Evolutionary conservation across 106 monocot species (phyloP), one percentile per base, ranked within the genome.

Genomic region (Allium sativum): DNA sequence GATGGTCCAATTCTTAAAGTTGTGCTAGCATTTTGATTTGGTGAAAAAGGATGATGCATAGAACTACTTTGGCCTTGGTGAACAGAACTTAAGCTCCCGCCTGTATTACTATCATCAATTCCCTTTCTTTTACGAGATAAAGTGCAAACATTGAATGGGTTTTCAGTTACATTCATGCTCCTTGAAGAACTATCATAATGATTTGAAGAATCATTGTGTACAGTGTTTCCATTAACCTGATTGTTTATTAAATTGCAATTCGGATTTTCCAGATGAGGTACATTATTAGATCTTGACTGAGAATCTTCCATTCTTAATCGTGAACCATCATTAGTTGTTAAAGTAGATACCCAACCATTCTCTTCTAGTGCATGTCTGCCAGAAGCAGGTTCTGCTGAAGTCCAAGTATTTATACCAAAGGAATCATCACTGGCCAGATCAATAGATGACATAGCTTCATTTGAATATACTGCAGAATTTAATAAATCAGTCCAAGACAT

Each of bases 111-210:
- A 54, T 62, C 74, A 65, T 80, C 82, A 48, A 74, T 63, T 42
- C 63, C 80, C 68, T 82, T 83, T 62, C 83, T 79, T 69, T 80
- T 82, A 22, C 70, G 69, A 42, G 75, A 70, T 62, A 66, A 31
- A 56, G 73, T 11, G 13, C 48, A 78, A 63, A 52, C 40, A 68
- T 45, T 52, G 50, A 57, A 62, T 17, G 61, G 67, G 18, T 31
- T 31, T 31, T 31, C 31, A 31, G 31, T 31, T 31, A 5, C 31
- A 31, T 31, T 31, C 31, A 31, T 31, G 31, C 31, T 31, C 5
- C 31, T 31, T 31, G 31, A 31, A 31, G 31, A 31, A 31, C 1
- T 31, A 31, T 31, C 31, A 5, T 3, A 31, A 31, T 31, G 31
- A 31, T 31, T 31, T 31, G 31, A 31, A 31, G 31, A 31, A 3